A percentile compares a stretch with the other conserved stretches of the same genome.
Conservation (phyloP, 805 yeast genomes). For the Metschnikowia matae region DNA sequence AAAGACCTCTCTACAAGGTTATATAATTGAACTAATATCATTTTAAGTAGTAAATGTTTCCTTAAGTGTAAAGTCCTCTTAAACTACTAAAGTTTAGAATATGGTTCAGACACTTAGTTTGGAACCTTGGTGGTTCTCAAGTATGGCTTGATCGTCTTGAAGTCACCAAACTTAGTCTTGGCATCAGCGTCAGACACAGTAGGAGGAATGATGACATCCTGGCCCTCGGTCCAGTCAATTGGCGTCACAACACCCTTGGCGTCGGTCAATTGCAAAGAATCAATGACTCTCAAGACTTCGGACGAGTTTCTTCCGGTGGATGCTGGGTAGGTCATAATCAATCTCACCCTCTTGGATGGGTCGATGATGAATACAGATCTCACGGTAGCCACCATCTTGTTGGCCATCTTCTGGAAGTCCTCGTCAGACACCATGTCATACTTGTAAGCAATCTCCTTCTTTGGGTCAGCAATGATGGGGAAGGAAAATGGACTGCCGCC, state of each 20-base stretch:
- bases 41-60: too few species aligned
- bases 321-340: constrained; percentile 66
- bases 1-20: too few species aligned
- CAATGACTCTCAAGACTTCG: constrained; percentile 66
- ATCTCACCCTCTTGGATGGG: constrained; percentile 59
- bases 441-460: constrained; percentile 54
- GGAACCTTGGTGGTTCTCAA: constrained; percentile 49
- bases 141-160: constrained; percentile 58
- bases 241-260: constrained; percentile 63
- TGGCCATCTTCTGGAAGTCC: constrained; percentile 61
- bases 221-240: constrained; percentile 68
- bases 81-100: too few species aligned
- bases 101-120: constrained; percentile 7
- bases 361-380: constrained; percentile 72
- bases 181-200: constrained; percentile 59
- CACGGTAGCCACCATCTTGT: constrained; percentile 63
- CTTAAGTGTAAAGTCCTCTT: too few species aligned
- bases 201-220: constrained; percentile 72
- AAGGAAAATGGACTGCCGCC: constrained; percentile 51
- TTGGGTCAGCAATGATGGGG: constrained; percentile 68
- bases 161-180: constrained; percentile 55
- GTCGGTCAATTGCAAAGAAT: constrained; percentile 65
- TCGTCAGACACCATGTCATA: constrained; percentile 72
- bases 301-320: constrained; percentile 75
- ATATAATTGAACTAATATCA: too few species aligned